A percentile compares a stretch with the other conserved stretches of the same genome.
Conservation (phyloP, 169 alveolate species). For the Babesia bigemina region DNA sequence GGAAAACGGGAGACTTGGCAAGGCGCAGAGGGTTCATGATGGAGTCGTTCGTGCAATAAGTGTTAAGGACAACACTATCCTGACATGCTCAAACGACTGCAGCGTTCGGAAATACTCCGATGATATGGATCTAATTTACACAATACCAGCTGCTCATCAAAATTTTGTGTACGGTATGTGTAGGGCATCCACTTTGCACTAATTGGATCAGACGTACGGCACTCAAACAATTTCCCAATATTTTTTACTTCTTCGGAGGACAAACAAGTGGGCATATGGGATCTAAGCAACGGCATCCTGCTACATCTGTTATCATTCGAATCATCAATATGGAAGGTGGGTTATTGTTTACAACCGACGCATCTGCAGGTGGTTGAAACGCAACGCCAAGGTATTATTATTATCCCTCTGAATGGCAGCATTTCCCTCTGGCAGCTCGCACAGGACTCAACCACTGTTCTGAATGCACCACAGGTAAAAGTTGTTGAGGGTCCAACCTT, state of each 20-base stretch:
- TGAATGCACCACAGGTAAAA: background rate
- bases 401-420: slow-evolving; percentile 44
- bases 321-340: slow-evolving; percentile 66
- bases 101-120: slow-evolving; percentile 24
- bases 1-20: slow-evolving; percentile 18
- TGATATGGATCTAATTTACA: slow-evolving; percentile 11
- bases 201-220: slow-evolving; percentile 37
- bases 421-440: slow-evolving; percentile 39
- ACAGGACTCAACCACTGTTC: slow-evolving; percentile 5
- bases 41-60: slow-evolving; percentile 61
- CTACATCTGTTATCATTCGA: slow-evolving; percentile 29
- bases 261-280: slow-evolving; percentile 61
- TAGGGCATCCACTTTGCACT: background rate
- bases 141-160: slow-evolving; percentile 34
- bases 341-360: background rate
- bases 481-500: background rate
- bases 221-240: slow-evolving; percentile 34
- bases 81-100: slow-evolving; percentile 63
- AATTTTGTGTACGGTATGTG: slow-evolving; percentile 55
- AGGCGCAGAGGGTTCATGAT: slow-evolving; percentile 28
- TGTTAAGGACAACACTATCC: slow-evolving; percentile 13
- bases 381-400: slow-evolving; percentile 15
- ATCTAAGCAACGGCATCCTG: slow-evolving; percentile 21
- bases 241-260: slow-evolving; percentile 60
- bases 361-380: slow-evolving; percentile 50